Evolutionary conservation across 495 filamentous ascomycete genomes (phyloP).

Genomic region (Bombardia bombarda): DNA sequence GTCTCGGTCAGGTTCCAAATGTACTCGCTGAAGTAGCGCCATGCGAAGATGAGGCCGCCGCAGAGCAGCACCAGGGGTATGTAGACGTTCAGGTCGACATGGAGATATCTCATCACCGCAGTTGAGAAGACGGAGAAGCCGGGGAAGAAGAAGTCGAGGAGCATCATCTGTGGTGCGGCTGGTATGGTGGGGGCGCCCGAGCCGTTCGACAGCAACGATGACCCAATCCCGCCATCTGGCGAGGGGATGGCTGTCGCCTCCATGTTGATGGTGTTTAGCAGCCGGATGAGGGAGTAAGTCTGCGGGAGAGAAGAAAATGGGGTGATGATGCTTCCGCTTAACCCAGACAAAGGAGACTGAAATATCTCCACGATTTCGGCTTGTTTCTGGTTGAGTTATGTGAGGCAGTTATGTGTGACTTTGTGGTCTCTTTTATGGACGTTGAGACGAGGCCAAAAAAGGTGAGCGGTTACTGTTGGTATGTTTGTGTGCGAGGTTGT

Average conservation of each 20-base stretch:
- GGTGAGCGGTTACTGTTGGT: too few relatives aligned
- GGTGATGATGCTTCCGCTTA: not conserved
- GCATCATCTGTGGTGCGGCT: slow-evolving; percentile 18
- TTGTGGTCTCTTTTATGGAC: too few relatives aligned
- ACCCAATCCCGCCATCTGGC: not conserved
- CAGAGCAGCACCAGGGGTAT: slow-evolving; percentile 51
- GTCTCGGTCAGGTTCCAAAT: slow-evolving; percentile 33
- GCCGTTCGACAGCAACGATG: not conserved
- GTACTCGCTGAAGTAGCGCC: slow-evolving; percentile 42
- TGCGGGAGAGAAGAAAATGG: not conserved
- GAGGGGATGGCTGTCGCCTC: not conserved
- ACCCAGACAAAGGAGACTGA: not conserved
- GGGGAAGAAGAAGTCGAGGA: slow-evolving; percentile 69
- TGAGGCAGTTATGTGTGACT: too few relatives aligned
- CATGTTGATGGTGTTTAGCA: not conserved
- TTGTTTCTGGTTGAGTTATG: too few relatives aligned
- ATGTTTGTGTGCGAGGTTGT: too few relatives aligned
- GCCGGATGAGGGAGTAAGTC: not conserved
- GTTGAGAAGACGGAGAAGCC: slow-evolving; percentile 60
- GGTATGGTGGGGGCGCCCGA: not conserved
- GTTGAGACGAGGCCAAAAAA: too few relatives aligned
- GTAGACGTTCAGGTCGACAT: slow-evolving; percentile 65
- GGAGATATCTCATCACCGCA: slow-evolving; percentile 49
- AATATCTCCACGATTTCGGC: too few relatives aligned
- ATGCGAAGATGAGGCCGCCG: slow-evolving; percentile 40